Base-by-base conservation (phyloP, 2,329 filamentous ascomycete genomes). In the Exophiala mesophila region DNA sequence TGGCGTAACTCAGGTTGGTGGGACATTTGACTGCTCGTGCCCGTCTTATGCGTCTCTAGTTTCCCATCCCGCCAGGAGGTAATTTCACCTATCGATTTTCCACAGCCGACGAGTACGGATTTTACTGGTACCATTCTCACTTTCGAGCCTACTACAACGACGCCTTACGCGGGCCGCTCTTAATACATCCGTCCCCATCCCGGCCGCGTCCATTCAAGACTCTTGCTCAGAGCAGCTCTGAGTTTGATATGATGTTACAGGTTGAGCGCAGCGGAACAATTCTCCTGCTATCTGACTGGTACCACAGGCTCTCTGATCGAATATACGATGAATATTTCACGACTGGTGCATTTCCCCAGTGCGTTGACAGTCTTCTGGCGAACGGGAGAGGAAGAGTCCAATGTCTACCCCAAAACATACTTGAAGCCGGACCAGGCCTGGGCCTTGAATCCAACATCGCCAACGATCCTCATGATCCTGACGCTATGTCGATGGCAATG, bases 301-400 rank as follows among this genome's bases (percentile, higher is more conserved):
- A 41, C 20, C 49, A 52, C 28, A 16, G 30, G 16, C 26, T 44
- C 19, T 52, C 49, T 13, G 49, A 52, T 36, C 29, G 16, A 5
- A 47, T 52, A 19, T 44, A 44, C 21, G 45, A 42, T 35, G 33
- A 44, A 37, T 50, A 50, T 30, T 44, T 50, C 31, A 41, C 21
- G 12, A 52, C 47, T 15, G 49, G 49, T 21, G 43, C 44, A 15
- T 52, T 47, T 26, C 49, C 44, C 16, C 29, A 44, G 20, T 50
- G 47, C 32, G 47, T 52, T 5, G 47, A 52, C 39, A 52, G 49
- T 32, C 46, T 52, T 44, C 32, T 52, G 20, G 49, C 49, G 8
- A 52, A 52, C 19, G 47, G 47, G 28, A 18, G 41, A 12, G 47
- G 49, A 6, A 38, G 39, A 41, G 40, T 50, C n/a, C 47, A 50